Percentiles rank a stretch among this genome's conserved stretches.
These are phyloP conservation scores for Trifolium pratense DNA, from an alignment of 306 rosid genomes.

Conservation along the genomic window DNA sequence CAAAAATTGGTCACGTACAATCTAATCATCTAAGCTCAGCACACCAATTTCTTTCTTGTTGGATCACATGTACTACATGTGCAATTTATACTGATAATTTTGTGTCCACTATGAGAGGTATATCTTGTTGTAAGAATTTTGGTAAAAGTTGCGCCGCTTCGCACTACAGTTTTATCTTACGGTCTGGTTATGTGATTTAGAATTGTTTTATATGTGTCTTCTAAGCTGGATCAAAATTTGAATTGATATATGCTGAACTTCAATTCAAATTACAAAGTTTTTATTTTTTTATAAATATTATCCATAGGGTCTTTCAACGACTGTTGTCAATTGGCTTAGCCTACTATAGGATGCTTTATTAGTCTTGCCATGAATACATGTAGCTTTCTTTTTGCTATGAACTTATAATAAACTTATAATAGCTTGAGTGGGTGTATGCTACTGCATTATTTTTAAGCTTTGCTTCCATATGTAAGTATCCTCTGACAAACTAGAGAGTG, in stretches of 20 bases:
- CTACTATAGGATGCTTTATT: background rate
- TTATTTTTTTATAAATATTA: no score
- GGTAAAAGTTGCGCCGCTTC: constrained; percentile 11
- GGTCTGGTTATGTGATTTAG: constrained; percentile 7
- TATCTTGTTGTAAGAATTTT: background rate
- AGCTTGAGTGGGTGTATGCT: background rate
- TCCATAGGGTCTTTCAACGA: background rate
- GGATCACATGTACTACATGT: constrained; percentile 23
- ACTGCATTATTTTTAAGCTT: background rate
- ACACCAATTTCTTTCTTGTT: constrained; percentile 26
- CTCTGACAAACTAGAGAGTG: background rate
- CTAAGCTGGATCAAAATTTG: no score
- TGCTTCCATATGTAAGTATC: background rate
- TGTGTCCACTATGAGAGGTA: constrained; percentile 20
- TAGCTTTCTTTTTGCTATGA: background rate
- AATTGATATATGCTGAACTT: background rate
- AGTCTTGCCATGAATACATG: background rate
- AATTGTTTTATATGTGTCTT: background rate
- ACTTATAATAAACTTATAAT: constrained; percentile 5
- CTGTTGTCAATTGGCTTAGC: background rate
- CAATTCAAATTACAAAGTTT: background rate
- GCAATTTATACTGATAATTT: constrained; percentile 27
- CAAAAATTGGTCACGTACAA: constrained; percentile 65
- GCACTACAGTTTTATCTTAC: background rate
- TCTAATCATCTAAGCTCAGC: background rate